Percentiles rank a stretch among this genome's conserved stretches.
Conservation (phyloP, 2,329 filamentous ascomycete genomes). For the Alternaria metachromatica region DNA sequence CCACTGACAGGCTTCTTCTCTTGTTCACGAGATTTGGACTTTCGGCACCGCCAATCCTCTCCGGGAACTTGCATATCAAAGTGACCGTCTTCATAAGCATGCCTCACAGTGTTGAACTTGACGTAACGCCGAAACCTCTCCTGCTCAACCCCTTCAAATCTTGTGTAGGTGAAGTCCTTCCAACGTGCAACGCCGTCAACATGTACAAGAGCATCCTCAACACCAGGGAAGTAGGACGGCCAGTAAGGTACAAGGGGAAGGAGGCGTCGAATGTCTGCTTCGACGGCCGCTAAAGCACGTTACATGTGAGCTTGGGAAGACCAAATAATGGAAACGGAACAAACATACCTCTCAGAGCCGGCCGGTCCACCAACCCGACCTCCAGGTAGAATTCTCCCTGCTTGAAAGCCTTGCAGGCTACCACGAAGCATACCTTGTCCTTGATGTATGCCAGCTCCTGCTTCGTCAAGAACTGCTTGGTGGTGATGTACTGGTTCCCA, state of each 20-base stretch:
- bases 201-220: not conserved
- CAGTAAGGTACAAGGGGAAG: not conserved
- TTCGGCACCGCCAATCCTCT: not conserved
- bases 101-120: slow-evolving; percentile 1
- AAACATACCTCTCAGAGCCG: not conserved
- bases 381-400: slow-evolving; percentile 16
- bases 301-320: not conserved
- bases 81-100: slow-evolving; percentile 1
- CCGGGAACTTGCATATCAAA: not conserved
- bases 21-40: not conserved
- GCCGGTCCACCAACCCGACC: not conserved
- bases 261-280: not conserved
- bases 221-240: not conserved
- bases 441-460: slow-evolving; percentile 1
- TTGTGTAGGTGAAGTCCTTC: not conserved
- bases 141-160: slow-evolving; percentile 3
- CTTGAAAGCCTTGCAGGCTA: slow-evolving; percentile 14
- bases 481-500: not conserved
- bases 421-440: slow-evolving; percentile 8
- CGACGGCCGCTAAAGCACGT: not conserved
- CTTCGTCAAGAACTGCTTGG: not conserved
- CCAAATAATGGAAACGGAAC: no score
- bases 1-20: no score
- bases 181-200: not conserved
- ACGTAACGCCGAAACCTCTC: not conserved